These are phyloP conservation scores for Suillus plorans DNA, from an alignment of 768 basidiomycete genomes.

Conservation along the genomic window DNA sequence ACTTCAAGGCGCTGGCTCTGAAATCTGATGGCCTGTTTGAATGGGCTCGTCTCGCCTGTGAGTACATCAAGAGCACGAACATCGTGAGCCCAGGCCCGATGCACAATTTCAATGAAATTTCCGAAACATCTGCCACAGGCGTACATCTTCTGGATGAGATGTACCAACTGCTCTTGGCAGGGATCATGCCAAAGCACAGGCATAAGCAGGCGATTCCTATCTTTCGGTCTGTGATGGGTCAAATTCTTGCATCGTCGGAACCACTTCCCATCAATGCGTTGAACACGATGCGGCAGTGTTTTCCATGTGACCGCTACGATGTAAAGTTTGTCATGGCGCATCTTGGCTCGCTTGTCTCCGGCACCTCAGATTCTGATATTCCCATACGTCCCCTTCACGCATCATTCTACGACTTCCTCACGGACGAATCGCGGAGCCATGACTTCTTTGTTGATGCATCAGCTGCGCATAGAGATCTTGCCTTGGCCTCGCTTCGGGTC, in stretches of 20 bases:
- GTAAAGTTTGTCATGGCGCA: no score
- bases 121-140: no score
- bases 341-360: not conserved
- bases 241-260: conserved; percentile 1
- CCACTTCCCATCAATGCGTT: conserved; percentile 4
- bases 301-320: no score
- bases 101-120: not conserved
- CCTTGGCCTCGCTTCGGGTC: conserved; percentile 17
- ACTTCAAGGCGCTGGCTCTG: not conserved
- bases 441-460: conserved; percentile 12
- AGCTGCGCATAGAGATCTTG: not conserved
- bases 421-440: conserved; percentile 8
- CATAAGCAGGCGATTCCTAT: no score
- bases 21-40: conserved; percentile 11
- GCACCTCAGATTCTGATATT: not conserved
- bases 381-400: conserved; percentile 21
- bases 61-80: not conserved
- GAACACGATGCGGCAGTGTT: no score
- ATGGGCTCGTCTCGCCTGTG: conserved; percentile 11
- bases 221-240: not conserved
- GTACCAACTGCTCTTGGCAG: conserved; percentile 3
- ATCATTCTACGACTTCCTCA: conserved; percentile 29
- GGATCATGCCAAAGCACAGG: not conserved
- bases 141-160: not conserved
- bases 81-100: not conserved